phyloP scores from a whole-genome alignment of 768 basidiomycete genomes.

The Paxillus rubicundulus region DNA sequence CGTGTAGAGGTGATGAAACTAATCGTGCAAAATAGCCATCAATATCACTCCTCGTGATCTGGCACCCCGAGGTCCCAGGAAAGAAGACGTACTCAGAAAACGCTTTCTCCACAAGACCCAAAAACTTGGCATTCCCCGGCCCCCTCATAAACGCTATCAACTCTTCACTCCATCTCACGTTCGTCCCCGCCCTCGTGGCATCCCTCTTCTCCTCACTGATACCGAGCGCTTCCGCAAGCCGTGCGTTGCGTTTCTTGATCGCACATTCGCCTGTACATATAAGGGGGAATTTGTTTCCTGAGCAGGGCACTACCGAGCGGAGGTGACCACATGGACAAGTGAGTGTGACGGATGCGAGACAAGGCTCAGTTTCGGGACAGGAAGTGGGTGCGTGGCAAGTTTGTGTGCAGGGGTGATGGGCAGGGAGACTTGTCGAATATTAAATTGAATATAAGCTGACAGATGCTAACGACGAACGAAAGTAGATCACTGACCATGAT shows the following conservation, averaged over 20 bases:
- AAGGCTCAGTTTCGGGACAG: constrained; percentile 81
- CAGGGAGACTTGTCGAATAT: constrained; percentile 49
- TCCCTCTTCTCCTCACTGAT: constrained; percentile 59
- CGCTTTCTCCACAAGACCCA: constrained; percentile 71
- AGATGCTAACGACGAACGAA: not conserved
- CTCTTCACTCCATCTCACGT: constrained; percentile 60
- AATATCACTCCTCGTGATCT: not conserved
- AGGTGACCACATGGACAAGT: constrained; percentile 84
- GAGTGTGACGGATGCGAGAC: constrained; percentile 62
- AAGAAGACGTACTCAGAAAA: constrained; percentile 68
- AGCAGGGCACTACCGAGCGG: constrained; percentile 71
- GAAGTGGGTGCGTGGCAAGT: constrained; percentile 87
- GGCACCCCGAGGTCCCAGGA: constrained; percentile 5
- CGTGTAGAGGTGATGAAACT: constrained; percentile 73
- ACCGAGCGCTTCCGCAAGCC: constrained; percentile 88
- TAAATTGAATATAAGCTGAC: not conserved
- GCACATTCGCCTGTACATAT: constrained; percentile 85
- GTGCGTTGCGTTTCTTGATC: constrained; percentile 82
- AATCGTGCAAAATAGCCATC: not conserved
- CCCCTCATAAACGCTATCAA: constrained; percentile 56
- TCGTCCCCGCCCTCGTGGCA: constrained; percentile 18
- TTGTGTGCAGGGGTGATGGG: constrained; percentile 69
- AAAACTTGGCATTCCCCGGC: constrained; percentile 57
- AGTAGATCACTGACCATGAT: constrained; percentile 58
- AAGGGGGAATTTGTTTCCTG: constrained; percentile 41